Base-by-base conservation (phyloP, 176 grass and related monocot species). In the Lolium perenne region DNA sequence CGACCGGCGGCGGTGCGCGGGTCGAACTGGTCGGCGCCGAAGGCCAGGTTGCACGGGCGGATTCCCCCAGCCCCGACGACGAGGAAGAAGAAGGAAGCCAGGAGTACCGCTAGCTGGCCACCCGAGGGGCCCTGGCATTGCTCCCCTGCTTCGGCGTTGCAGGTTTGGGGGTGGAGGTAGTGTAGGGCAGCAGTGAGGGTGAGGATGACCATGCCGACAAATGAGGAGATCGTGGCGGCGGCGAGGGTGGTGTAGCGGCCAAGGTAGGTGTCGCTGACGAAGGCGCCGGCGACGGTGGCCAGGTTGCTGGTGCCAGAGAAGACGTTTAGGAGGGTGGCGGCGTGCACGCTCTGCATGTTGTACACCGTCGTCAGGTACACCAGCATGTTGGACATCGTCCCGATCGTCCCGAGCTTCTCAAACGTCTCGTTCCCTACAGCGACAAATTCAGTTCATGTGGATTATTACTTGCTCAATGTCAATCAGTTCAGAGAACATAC, bases 21-120 rank as follows among this genome's bases (percentile, higher is more conserved):
- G 82, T 94, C 46, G 84, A 97, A 97, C 74, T 97, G 95, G 80
- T 94, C 92, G 1, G 95, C 95, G 38, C 92, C 90, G 54, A 97
- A 97, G 2, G 90, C 84, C 25, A 97, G 78, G 76, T 92, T 97
- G 77, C 95, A 97, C 18, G 95, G 92, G 1, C 90, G 86, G 75
- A 97, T 94, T 10, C 95, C 95, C 6, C 95, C 95, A 0, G 95
- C 90, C 7, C 95, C 95, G 10, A 94, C 32, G 47, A 85, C 38
- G 29, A 94, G 55, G 1, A 91, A 80, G 7, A 84, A 65, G 60
- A 97, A 92, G 26, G 90, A 79, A 0, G 12, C n/a, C 35, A 92
- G 79, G 38, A 97, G 85, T 25, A 80, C 67, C 0, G 87, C 43
- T 1, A 97, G 5, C 70, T 97, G 95, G 21, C 32, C 74, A 6